Conservation (phyloP, 345 rosid species). For the Bruguiera gymnorhiza region DNA sequence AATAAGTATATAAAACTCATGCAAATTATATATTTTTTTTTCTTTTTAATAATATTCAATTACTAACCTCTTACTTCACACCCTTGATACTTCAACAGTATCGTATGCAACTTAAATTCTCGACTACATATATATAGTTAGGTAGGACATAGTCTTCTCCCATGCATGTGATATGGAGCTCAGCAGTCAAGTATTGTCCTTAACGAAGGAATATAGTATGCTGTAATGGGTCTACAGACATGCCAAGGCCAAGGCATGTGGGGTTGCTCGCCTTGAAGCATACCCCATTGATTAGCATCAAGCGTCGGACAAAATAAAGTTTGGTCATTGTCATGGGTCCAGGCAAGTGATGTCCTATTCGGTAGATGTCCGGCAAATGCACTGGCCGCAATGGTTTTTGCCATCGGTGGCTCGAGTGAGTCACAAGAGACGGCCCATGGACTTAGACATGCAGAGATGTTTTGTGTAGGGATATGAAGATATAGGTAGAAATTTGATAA, state of each 20-base stretch:
- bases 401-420: conserved; percentile 3
- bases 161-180: no score
- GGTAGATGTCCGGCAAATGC: conserved; percentile 45
- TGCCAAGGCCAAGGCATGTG: conserved; percentile 31
- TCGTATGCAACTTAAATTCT: no score
- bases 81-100: no score
- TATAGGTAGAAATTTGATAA: no score
- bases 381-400: conserved; percentile 22
- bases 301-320: not conserved
- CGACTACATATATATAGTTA: no score
- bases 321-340: conserved; percentile 19
- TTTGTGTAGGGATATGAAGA: no score
- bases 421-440: not conserved
- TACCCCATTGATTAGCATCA: not conserved
- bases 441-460: not conserved
- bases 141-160: no score
- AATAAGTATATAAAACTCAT: no score
- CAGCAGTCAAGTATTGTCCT: no score
- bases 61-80: no score
- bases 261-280: conserved; percentile 23
- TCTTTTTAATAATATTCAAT: no score
- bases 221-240: conserved; percentile 25
- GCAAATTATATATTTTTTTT: no score
- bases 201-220: conserved; percentile 1
- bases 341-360: conserved; percentile 20